Evolutionary conservation across 192 early-diverging fungal genomes (phyloP), one percentile per base, ranked within the genome.

Genomic region (Umbelopsis ramanniana): DNA sequence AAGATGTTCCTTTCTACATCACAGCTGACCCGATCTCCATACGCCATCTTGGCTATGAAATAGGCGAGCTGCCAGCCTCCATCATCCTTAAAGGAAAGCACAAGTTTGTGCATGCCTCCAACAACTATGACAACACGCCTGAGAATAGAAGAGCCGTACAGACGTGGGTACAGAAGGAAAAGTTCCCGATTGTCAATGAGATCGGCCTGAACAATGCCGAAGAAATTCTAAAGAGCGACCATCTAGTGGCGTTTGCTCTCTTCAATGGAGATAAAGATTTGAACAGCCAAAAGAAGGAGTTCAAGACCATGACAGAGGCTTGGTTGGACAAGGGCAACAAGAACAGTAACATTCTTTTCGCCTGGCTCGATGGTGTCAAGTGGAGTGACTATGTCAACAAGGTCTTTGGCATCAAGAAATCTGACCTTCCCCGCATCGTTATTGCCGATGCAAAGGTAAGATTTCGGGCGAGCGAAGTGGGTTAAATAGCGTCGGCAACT

Each of bases 181-280:
- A 89, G 46, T 87, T 87, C 71, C 89, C 93, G 22, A 70, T 93
- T 19, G 84, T 94, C 9, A 81, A 89, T 3, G 74, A 87, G 45
- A 75, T 96, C 21, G 82, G 81, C 35, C 84, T 85, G 35, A 81
- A 82, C 37, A 95, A 94, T 72, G 81, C 91, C 35, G 86, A 88
- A 40, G 81, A 84, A 6, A 85, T 94, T 70, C 83, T 96, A 72
- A 82, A 88, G 33, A 84, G 89, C 35, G 79, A 88, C 15, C 83
- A 87, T 53, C 79, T 87, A 57, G 76, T 95, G 2, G 84, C 93
- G 0, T 75, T 96, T 71, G 86, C 81, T 4, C 69, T 94, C 3
- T 75, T 94, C 19, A 86, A 90, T 71, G 57, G 57, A 63, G 8
- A 8, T 29, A 63, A 63, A n/a, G 26, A 63, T 3, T 79, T 82